Conservation (phyloP, 1,139 yeast genomes). For the Geotrichum histeridarum region DNA sequence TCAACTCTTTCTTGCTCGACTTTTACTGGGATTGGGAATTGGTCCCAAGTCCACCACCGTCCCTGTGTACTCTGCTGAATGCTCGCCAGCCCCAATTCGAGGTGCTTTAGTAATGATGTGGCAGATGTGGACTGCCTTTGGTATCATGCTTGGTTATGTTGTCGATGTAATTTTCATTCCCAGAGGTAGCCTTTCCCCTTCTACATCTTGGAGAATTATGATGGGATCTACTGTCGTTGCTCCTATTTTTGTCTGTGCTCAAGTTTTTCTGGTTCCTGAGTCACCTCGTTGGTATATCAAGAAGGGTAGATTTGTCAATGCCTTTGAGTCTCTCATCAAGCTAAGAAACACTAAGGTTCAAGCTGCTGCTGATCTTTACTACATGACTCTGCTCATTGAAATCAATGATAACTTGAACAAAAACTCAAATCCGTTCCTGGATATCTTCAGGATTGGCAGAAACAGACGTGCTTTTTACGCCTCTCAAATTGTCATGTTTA, state of each 20-base stretch:
- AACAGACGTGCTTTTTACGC: constrained; percentile 79
- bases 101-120: constrained; percentile 83
- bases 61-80: constrained; percentile 77
- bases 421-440: constrained; percentile 37
- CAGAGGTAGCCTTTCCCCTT: constrained; percentile 42
- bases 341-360: constrained; percentile 52
- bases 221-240: constrained; percentile 73
- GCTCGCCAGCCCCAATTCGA: constrained; percentile 68
- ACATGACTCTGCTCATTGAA: constrained; percentile 58
- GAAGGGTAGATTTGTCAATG: constrained; percentile 54
- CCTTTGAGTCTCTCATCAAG: constrained; percentile 48
- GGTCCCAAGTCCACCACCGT: constrained; percentile 80
- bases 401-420: constrained; percentile 58
- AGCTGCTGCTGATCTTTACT: constrained; percentile 74
- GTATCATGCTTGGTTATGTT: constrained; percentile 77
- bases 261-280: constrained; percentile 69
- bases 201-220: constrained; percentile 76
- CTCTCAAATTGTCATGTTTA: constrained; percentile 77
- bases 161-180: constrained; percentile 59
- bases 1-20: constrained; percentile 68
- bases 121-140: constrained; percentile 87
- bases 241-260: constrained; percentile 60
- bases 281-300: constrained; percentile 80
- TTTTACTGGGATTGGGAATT: constrained; percentile 68
- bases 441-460: constrained; percentile 63